Base-by-base conservation (phyloP, 805 yeast genomes). In the Scheffersomyces amazonensis region DNA sequence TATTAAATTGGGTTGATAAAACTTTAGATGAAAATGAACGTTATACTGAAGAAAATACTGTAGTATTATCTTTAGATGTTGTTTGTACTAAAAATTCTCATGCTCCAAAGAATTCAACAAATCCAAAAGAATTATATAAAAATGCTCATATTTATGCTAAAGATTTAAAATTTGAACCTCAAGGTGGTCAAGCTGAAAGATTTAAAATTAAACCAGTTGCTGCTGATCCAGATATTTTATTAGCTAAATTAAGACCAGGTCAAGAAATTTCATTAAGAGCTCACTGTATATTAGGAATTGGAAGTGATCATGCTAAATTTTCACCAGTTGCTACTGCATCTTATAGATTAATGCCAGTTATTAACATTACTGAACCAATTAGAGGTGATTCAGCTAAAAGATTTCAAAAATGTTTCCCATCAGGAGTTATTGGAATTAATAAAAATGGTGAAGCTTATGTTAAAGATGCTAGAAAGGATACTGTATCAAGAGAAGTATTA, bases 251-350 rank as follows among this genome's bases (percentile, higher is more conserved):
- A 54, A 80, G 99, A 54, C 98, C 98, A 5, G 96, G 96, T 34
- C 99, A 93, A 68, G 98, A 93, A 65, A 90, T 93, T 46, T 78
- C 91, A 19, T 72, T 93, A 48, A 75, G 89, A 56, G 95, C 85
- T 40, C 96, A 89, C 66, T 93, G 97, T 60, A 73, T 90, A 21
- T 73, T 91, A 45, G 99, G 99, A 41, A 67, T 87, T 48, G 99
- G 97, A 36, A 66, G 88, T 30, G 99, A 93, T 62, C 99, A 93
- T 64, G 97, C 99, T 42, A 93, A 93, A 64, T 93, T 87, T 60
- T 88, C 97, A 6, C 99, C 99, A 4, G 99, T 93, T 9, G 78
- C 96, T 13, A 93, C 99, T 11, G 97, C 99, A 2, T 87, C 96
- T 11, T 93, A 93, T 67, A 78, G 99, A 65, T 73, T 93, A 56